Evolutionary conservation across 176 grass and related monocot species (phyloP).

Genomic region (Triticum timopheevii): DNA sequence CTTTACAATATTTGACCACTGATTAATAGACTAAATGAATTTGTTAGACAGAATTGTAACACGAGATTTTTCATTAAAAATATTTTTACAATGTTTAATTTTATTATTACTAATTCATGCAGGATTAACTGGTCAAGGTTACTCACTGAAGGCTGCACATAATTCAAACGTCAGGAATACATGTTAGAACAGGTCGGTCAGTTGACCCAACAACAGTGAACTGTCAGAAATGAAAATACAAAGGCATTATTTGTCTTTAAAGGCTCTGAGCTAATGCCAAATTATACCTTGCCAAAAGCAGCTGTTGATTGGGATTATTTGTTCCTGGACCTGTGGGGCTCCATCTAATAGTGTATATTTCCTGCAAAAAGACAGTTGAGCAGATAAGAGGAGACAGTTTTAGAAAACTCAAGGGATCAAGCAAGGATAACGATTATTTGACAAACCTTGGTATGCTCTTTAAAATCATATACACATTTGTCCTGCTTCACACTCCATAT

Average conservation of each 20-base stretch:
- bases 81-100: background rate
- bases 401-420: background rate
- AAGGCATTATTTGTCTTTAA: background rate
- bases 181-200: background rate
- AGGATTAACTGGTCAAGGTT: background rate
- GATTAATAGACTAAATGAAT: background rate
- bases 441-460: constrained; percentile 81
- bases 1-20: background rate
- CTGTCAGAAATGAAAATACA: background rate
- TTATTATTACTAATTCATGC: background rate
- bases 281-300: constrained; percentile 87
- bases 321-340: constrained; percentile 86
- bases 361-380: constrained; percentile 55
- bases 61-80: background rate
- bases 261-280: background rate
- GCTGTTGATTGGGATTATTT: constrained; percentile 79
- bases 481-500: constrained; percentile 99
- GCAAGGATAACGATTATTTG: constrained; percentile 13
- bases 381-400: constrained; percentile 14
- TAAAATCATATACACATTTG: constrained; percentile 88
- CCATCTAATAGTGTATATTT: constrained; percentile 99
- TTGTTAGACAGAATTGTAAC: background rate
- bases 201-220: background rate
- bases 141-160: background rate
- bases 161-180: background rate